Evolutionary conservation across 306 rosid species (phyloP).

Genomic region (Vigna mungo): DNA sequence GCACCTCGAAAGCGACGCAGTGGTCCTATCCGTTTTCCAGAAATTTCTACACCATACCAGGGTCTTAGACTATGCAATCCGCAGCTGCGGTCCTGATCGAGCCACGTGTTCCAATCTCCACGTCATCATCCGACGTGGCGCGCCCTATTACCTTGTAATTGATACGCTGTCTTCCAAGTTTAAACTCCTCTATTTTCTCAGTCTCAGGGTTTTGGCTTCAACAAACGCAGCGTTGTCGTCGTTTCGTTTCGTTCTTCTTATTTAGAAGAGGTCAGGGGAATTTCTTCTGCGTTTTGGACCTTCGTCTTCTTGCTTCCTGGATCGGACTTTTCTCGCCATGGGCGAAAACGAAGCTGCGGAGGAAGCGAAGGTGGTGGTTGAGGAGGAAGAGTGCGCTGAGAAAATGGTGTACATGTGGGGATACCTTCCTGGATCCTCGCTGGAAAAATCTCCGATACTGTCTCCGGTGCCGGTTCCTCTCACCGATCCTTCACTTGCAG

Average conservation of each 20-base stretch:
- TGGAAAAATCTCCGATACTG: constrained; percentile 68
- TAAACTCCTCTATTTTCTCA: background rate
- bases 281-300: constrained; percentile 35
- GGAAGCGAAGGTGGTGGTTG: constrained; percentile 44
- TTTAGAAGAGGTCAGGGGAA: background rate
- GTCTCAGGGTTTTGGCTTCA: background rate
- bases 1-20: constrained; percentile 29
- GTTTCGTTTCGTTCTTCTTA: constrained; percentile 36
- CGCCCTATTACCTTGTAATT: constrained; percentile 47
- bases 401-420: constrained; percentile 83
- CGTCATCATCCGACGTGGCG: constrained; percentile 61
- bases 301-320: constrained; percentile 3
- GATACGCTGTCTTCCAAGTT: constrained; percentile 45
- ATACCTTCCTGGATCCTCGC: constrained; percentile 83
- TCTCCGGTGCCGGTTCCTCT: constrained; percentile 58
- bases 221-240: constrained; percentile 35
- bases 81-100: constrained; percentile 34
- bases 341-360: constrained; percentile 54
- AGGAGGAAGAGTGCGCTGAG: constrained; percentile 52
- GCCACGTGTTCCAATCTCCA: constrained; percentile 58
- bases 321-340: constrained; percentile 51
- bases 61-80: constrained; percentile 34
- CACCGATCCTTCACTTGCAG: constrained; percentile 44
- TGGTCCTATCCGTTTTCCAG: constrained; percentile 54
- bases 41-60: constrained; percentile 51